These are phyloP conservation scores for Ophiocordyceps camponoti-rufipedis DNA, from an alignment of 2,329 filamentous ascomycete species.

Conservation along the genomic window DNA sequence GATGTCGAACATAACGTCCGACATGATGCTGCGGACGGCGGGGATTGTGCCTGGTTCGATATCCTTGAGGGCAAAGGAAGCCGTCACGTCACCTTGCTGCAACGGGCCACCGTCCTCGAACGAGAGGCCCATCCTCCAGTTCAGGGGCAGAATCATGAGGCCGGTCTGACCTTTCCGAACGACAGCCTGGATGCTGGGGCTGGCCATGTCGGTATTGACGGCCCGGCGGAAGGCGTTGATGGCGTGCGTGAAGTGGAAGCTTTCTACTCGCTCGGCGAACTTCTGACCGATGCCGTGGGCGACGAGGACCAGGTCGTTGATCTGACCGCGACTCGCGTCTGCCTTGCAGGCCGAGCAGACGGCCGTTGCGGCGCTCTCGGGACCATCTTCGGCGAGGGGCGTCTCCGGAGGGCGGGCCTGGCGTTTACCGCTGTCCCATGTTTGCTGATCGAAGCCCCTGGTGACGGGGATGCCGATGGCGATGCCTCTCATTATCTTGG, in stretches of 20 bases:
- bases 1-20: slow-evolving; percentile 95
- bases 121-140: slow-evolving; percentile 79
- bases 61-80: slow-evolving; percentile 55
- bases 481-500: slow-evolving; percentile 67
- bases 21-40: slow-evolving; percentile 83
- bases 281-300: slow-evolving; percentile 96
- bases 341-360: slow-evolving; percentile 41
- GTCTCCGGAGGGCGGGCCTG: slow-evolving; percentile 15
- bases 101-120: slow-evolving; percentile 63
- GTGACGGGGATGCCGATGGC: slow-evolving; percentile 77
- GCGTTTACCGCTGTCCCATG: slow-evolving; percentile 57
- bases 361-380: slow-evolving; percentile 10
- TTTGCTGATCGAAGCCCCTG: slow-evolving; percentile 63
- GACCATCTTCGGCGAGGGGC: slow-evolving; percentile 11
- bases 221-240: slow-evolving; percentile 80
- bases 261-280: slow-evolving; percentile 82
- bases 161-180: slow-evolving; percentile 65
- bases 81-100: slow-evolving; percentile 35
- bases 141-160: slow-evolving; percentile 85
- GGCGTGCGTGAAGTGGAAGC: slow-evolving; percentile 91
- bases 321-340: slow-evolving; percentile 45
- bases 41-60: slow-evolving; percentile 86
- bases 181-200: slow-evolving; percentile 53
- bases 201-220: slow-evolving; percentile 68
- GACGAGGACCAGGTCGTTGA: slow-evolving; percentile 77